These are phyloP conservation scores for Podaxis sp. DNA, from an alignment of 768 basidiomycete species.

Conservation along the genomic window DNA sequence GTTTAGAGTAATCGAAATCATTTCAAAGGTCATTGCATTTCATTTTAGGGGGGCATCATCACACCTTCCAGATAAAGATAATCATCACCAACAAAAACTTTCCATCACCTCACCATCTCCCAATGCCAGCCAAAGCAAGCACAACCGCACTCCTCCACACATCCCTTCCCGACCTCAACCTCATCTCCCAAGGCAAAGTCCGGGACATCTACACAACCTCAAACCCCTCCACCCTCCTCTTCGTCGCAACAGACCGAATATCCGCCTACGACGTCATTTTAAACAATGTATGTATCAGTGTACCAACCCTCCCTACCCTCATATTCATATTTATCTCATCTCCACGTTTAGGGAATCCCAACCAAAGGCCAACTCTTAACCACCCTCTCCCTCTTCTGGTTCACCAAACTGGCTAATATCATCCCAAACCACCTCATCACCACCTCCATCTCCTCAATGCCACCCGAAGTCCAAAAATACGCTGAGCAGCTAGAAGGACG, in stretches of 20 bases:
- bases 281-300: conserved; percentile 62
- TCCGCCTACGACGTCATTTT: conserved; percentile 97
- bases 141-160: background rate
- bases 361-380: conserved; percentile 90
- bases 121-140: background rate
- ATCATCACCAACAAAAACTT: background rate
- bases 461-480: conserved; percentile 69
- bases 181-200: conserved; percentile 91
- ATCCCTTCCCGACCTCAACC: conserved; percentile 48
- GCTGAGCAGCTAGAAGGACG: conserved; percentile 76
- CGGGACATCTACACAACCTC: conserved; percentile 87
- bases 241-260: conserved; percentile 93
- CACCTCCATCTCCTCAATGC: conserved; percentile 75
- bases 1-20: background rate
- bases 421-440: conserved; percentile 91
- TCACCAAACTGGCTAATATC: conserved; percentile 70
- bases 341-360: conserved; percentile 73
- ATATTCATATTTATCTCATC: background rate
- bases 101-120: too few species aligned
- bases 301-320: conserved; percentile 14
- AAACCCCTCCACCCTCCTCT: conserved; percentile 70
- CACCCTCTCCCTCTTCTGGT: conserved; percentile 93
- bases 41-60: background rate
- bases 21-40: background rate
- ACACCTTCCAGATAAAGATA: background rate